These are phyloP conservation scores for Lenzites betulinus DNA, from an alignment of 768 basidiomycete species.

Conservation along the genomic window DNA sequence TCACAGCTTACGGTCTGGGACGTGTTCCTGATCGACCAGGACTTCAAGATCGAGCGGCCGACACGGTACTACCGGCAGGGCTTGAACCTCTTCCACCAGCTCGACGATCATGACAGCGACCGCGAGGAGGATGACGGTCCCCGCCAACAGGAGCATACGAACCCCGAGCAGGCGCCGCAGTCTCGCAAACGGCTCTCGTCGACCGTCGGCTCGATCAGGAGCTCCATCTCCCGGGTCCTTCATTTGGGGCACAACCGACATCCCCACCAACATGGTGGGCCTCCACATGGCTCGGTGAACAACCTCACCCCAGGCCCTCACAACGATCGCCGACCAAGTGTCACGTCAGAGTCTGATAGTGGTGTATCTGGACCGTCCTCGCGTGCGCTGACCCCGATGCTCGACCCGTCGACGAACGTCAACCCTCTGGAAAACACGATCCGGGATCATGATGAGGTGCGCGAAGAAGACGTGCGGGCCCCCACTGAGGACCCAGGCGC, in stretches of 20 bases:
- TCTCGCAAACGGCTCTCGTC: slow-evolving; percentile 36
- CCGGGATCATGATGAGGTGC: slow-evolving; percentile 22
- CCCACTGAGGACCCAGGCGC: slow-evolving; percentile 35
- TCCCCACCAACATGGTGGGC: background rate
- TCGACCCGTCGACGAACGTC: slow-evolving; percentile 79
- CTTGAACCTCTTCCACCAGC: slow-evolving; percentile 60
- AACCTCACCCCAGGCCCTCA: background rate
- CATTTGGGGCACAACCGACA: slow-evolving; percentile 28
- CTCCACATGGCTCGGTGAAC: slow-evolving; percentile 7
- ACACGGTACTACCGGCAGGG: slow-evolving; percentile 87
- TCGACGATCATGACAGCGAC: slow-evolving; percentile 26
- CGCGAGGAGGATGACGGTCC: slow-evolving; percentile 21
- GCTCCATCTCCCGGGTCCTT: slow-evolving; percentile 48
- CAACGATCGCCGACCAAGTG: slow-evolving; percentile 8
- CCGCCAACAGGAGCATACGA: slow-evolving; percentile 8
- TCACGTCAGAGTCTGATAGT: slow-evolving; percentile 34
- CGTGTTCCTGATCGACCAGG: slow-evolving; percentile 87
- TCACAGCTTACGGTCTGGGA: slow-evolving; percentile 82
- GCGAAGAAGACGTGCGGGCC: slow-evolving; percentile 30
- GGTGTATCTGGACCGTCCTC: slow-evolving; percentile 33
- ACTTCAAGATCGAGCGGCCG: slow-evolving; percentile 90
- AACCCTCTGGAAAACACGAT: slow-evolving; percentile 48
- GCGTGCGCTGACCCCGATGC: slow-evolving; percentile 54
- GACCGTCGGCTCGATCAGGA: slow-evolving; percentile 50
- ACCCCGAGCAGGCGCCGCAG: slow-evolving; percentile 5